Base-by-base conservation (phyloP, 2,329 filamentous ascomycete species). In the Penicillium vulpinum region DNA sequence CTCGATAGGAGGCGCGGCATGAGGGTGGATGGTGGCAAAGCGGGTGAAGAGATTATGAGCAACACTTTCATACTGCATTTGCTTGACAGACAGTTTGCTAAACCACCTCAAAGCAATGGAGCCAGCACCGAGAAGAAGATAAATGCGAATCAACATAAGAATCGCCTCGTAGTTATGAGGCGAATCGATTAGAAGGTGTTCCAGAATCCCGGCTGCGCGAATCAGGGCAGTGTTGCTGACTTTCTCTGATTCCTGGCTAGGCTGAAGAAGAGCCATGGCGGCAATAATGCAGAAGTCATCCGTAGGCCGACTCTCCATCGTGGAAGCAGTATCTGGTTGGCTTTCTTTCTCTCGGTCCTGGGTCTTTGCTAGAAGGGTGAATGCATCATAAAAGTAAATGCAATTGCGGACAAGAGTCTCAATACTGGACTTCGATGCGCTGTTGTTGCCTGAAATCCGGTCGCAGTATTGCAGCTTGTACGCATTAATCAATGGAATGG, bases 51-150 rank as follows among this genome's bases (percentile, higher is more conserved):
- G 65, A 39, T 78, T 74, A 65, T 81, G 78, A 7, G 77, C 75
- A 43, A 81, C 73, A 18, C 75, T 77, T 60, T 80, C 78, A 60
- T 73, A 78, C 63, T 81, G 79, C 57, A 81, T 62, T 51, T 81
- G 78, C 61, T 81, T 81, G 49, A 81, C 70, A 16, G 76, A 77
- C 18, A 81, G 71, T 55, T 73, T 76, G 58, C 70, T 68, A 62
- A 80, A 81, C 11, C 70, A 73, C 39, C 70, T 73, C 60, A 81
- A 65, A n/a, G 79, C 78, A 18, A 78, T 70, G 28, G 78, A 80
- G 8, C 77, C 73, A 28, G 76, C 74, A 21, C 79, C 79, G 11
- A 80, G 62, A 43, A 75, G 68, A 24, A 77, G 65, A 54, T 78
- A 79, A 26, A 79, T 70, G 29, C 77, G 73, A 8, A 78, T 71